Percentiles rank a stretch among this genome's conserved stretches.
Evolutionary conservation across 305 asterid species (phyloP).

Genomic region (Nicotiana rustica): DNA sequence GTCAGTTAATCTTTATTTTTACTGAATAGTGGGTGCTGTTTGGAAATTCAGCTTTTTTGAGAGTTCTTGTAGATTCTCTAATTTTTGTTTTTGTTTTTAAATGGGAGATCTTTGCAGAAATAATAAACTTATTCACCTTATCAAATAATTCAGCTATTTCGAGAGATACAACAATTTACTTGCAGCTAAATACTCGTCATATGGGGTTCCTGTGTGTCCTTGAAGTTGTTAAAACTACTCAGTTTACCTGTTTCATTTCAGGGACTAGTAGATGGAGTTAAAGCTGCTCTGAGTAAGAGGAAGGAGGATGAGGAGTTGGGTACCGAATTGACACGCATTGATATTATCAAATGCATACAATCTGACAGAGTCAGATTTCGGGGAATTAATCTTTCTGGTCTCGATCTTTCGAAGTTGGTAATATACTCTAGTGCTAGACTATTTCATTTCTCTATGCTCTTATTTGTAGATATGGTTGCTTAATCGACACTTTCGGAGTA

Average conservation of each 20-base stretch:
- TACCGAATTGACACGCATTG: conserved; percentile 84
- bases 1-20: not conserved
- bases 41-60: too few relatives aligned
- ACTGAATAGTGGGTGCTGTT: too few relatives aligned
- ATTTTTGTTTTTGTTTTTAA: too few relatives aligned
- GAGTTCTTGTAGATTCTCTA: too few relatives aligned
- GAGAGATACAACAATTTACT: not conserved
- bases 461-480: not conserved
- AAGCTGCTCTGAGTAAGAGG: conserved; percentile 60
- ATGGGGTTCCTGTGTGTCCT: conserved; percentile 19
- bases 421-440: conserved; percentile 31
- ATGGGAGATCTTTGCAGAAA: too few relatives aligned
- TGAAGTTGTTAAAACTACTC: not conserved
- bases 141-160: not conserved
- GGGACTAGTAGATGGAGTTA: conserved; percentile 81
- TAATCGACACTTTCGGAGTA: not conserved
- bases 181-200: not conserved
- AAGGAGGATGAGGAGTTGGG: conserved; percentile 84
- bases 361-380: conserved; percentile 91
- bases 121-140: too few relatives aligned
- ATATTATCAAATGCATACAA: conserved; percentile 94
- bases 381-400: conserved; percentile 92
- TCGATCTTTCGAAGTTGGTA: conserved; percentile 96
- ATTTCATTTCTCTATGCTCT: conserved; percentile 25
- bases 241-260: conserved; percentile 40